Conservation (phyloP, 306 rosid species). For the Geum urbanum region DNA sequence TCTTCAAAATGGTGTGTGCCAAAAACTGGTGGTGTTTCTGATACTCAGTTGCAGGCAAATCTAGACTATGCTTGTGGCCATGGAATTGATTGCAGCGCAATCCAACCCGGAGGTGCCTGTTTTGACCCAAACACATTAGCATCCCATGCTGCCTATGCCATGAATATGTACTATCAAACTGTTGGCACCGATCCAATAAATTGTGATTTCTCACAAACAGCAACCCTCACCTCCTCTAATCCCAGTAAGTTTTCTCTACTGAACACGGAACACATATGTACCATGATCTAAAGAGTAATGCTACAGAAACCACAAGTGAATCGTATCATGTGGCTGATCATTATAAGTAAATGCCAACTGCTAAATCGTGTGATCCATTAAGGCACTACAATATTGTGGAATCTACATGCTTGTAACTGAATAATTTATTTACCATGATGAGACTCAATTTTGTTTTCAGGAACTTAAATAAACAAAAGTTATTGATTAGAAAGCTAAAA, state of each 20-base stretch:
- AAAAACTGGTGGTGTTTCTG: slow-evolving; percentile 44
- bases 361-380: background rate
- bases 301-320: background rate
- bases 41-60: slow-evolving; percentile 61
- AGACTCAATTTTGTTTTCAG: background rate
- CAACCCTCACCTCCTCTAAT: slow-evolving; percentile 62
- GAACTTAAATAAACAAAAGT: background rate
- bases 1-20: slow-evolving; percentile 70
- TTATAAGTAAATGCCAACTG: background rate
- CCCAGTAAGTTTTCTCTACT: slow-evolving; percentile 56
- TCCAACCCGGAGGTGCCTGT: slow-evolving; percentile 79
- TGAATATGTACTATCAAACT: slow-evolving; percentile 81
- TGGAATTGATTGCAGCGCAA: slow-evolving; percentile 58
- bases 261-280: background rate
- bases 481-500: background rate
- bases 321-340: background rate
- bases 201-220: slow-evolving; percentile 91
- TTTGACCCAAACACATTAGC: slow-evolving; percentile 61
- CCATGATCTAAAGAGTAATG: background rate
- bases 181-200: slow-evolving; percentile 52
- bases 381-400: background rate
- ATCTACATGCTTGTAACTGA: background rate
- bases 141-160: slow-evolving; percentile 85
- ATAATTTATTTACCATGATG: background rate
- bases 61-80: slow-evolving; percentile 68